Evolutionary conservation across 176 grass and related monocot species (phyloP), one percentile per base, ranked within the genome.

Genomic region (Puccinellia tenuiflora): DNA sequence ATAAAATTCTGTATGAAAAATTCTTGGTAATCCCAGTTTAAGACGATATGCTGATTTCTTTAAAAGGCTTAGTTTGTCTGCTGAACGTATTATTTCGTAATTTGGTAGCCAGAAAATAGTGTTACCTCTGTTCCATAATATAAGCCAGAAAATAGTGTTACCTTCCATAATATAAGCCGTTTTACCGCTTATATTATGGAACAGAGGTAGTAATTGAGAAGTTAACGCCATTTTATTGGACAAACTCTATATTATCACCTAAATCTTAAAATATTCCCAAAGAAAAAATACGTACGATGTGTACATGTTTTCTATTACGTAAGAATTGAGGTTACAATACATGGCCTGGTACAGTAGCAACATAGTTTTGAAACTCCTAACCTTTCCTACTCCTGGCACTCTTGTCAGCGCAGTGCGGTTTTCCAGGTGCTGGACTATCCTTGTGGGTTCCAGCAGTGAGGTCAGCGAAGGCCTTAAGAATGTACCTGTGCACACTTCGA

Each of bases 381-480:
- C 21, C 24, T 48, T 82, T 86, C 25, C 64, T 73, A 66, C 26
- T 56, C 29, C 43, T 82, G 43, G 56, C 79, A 8, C 79, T 86
- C 79, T 86, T 90, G 21, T 71, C 55, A 35, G 54, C 9, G 34
- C 79, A 54, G 3, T 53, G 55, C 2, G 37, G 17, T 56, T 86
- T 86, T 31, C 81, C 68, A 43, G 21, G 26, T 15, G 47, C 21
- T 20, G 64, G 50, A 4, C 14, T 22, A 30, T 54, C 53, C 18
- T 14, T 66, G 6, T 81, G 67, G 64, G 80, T 68, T 68, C 80
- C 86, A 28, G 83, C 89, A 42, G 87, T 81, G 3, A 98, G 79
- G 53, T 98, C 89, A 13, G 83, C 76, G 7, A 93, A 95, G 9
- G 89, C 87, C 76, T 43, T 88, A 22, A 95, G 87, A 67, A 98